Percentiles rank a stretch among this genome's conserved stretches.
phyloP scores from a whole-genome alignment of 2,329 filamentous ascomycete genomes.

The Setomelanomma holmii region DNA sequence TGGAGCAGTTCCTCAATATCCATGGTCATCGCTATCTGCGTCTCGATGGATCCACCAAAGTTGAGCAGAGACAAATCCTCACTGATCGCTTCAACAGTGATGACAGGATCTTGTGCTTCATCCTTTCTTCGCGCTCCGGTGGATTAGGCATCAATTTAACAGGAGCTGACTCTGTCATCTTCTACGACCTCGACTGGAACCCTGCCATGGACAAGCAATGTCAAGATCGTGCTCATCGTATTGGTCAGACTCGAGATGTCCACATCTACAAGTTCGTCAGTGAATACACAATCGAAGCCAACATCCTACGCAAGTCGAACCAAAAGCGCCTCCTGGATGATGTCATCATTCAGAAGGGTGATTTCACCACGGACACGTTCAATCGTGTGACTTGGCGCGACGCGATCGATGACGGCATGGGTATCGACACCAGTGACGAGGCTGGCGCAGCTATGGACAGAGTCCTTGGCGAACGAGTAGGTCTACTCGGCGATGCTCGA shows the following conservation, averaged over 20 bases:
- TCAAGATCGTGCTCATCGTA: conserved; percentile 95
- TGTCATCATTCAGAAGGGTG: conserved; percentile 96
- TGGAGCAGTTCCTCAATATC: conserved; percentile 97
- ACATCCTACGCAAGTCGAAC: conserved; percentile 93
- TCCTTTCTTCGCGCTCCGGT: conserved; percentile 91
- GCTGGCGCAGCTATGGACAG: conserved; percentile 85
- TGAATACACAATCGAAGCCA: conserved; percentile 87
- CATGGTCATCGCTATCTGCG: conserved; percentile 97
- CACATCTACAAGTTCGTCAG: conserved; percentile 82
- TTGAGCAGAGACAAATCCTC: conserved; percentile 92
- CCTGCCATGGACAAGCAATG: conserved; percentile 99
- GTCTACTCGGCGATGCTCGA: conserved; percentile 64
- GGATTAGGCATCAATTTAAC: conserved; percentile 96
- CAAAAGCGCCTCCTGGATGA: conserved; percentile 98
- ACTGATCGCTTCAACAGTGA: conserved; percentile 98
- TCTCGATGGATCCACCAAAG: conserved; percentile 93
- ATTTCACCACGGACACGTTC: conserved; percentile 97
- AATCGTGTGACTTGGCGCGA: conserved; percentile 76
- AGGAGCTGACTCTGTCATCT: conserved; percentile 96
- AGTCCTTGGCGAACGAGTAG: conserved; percentile 73
- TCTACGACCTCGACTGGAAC: conserved; percentile 99
- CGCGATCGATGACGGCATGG: conserved; percentile 63
- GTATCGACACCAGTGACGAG: conserved; percentile 61
- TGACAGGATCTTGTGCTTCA: conserved; percentile 90
- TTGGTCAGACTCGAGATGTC: conserved; percentile 95